Evolutionary conservation across 441 rosid species (phyloP).

Genomic region (Erodium texanum): DNA sequence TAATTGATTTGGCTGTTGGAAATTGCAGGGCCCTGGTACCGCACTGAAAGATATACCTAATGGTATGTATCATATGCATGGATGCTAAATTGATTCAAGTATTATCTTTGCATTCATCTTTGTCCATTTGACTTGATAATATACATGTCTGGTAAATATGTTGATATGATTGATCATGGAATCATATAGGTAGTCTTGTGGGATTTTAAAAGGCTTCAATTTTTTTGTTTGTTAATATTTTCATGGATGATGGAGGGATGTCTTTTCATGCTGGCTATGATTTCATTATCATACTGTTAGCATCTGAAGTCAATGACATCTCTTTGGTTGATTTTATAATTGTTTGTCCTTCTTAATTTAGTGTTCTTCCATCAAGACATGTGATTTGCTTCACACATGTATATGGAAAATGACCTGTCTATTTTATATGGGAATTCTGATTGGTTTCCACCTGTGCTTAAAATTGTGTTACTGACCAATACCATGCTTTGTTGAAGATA

Average conservation of each 20-base stretch:
- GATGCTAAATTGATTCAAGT: not conserved
- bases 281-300: not conserved
- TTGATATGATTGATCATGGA: not conserved
- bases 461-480: not conserved
- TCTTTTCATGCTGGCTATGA: not conserved
- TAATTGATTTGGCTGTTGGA: conserved; percentile 18
- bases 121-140: not conserved
- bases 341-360: not conserved
- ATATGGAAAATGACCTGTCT: not conserved
- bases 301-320: not conserved
- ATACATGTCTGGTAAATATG: not conserved
- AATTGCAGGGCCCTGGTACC: conserved; percentile 79
- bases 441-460: not conserved
- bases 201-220: not conserved
- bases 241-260: not conserved
- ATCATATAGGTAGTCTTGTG: not conserved
- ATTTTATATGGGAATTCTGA: not conserved
- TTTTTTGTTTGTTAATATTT: not conserved
- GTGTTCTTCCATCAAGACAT: not conserved
- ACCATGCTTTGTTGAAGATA: not conserved
- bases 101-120: conserved; percentile 2
- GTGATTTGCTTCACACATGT: not conserved
- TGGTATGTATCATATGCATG: conserved; percentile 38
- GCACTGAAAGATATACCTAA: conserved; percentile 84
- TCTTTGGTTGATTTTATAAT: not conserved